These are phyloP conservation scores for Pholiota conissans DNA, from an alignment of 768 basidiomycete species.

Conservation along the genomic window DNA sequence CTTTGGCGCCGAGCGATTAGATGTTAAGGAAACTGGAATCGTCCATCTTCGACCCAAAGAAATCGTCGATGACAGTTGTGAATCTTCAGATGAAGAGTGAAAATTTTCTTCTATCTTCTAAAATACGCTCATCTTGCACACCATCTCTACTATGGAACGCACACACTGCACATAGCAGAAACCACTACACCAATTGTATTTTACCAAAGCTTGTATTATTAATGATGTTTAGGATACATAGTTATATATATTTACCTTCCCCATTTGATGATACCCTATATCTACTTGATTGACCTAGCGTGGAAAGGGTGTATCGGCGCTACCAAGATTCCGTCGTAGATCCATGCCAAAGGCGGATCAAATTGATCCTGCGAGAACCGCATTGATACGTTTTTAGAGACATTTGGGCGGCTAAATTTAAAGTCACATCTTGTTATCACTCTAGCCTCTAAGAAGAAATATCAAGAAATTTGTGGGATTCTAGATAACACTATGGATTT, in stretches of 20 bases:
- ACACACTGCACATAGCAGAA: slow-evolving; percentile 9
- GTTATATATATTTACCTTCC: neutral
- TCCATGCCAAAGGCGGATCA: slow-evolving; percentile 20
- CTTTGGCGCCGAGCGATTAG: slow-evolving; percentile 55
- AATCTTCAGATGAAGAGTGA: slow-evolving; percentile 41
- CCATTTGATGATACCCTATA: neutral
- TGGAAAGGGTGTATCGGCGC: slow-evolving; percentile 1
- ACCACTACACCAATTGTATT: slow-evolving; percentile 3
- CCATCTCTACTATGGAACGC: slow-evolving; percentile 6
- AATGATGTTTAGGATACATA: neutral
- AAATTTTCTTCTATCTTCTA: neutral
- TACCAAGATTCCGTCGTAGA: slow-evolving; percentile 20
- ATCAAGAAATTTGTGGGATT: too few relatives aligned
- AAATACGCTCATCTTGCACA: neutral
- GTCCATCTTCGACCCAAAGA: slow-evolving; percentile 43
- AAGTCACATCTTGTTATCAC: slow-evolving; percentile 8
- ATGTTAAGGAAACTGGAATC: slow-evolving; percentile 51
- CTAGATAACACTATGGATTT: too few relatives aligned
- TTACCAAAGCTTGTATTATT: neutral
- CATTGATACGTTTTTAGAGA: too few relatives aligned
- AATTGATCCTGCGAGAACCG: slow-evolving; percentile 17
- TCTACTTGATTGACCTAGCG: neutral
- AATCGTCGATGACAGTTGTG: slow-evolving; percentile 30
- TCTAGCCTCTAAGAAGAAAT: too few relatives aligned
- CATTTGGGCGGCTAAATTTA: slow-evolving; percentile 18